Percentiles rank a stretch among this genome's conserved stretches.
phyloP scores from a whole-genome alignment of 2,329 filamentous ascomycete species.

The Metarhizium sp. region DNA sequence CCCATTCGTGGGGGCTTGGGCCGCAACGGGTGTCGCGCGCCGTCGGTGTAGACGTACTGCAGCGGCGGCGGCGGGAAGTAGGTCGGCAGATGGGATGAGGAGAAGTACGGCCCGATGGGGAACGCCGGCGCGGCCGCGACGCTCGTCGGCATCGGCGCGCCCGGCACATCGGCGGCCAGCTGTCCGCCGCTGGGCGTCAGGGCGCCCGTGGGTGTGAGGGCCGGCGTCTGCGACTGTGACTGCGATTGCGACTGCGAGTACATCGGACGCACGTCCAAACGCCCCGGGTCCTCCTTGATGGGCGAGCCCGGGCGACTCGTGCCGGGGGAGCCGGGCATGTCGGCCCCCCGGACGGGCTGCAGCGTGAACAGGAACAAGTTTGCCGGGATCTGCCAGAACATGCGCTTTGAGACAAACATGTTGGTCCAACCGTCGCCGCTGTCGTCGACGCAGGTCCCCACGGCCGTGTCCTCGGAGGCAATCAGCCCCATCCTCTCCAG shows the following conservation, averaged over 20 bases:
- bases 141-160: conserved; percentile 26
- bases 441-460: conserved; percentile 56
- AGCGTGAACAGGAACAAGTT: conserved; percentile 83
- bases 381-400: conserved; percentile 89
- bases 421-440: conserved; percentile 58
- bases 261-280: conserved; percentile 14
- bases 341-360: conserved; percentile 39
- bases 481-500: conserved; percentile 90
- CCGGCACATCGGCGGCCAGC: conserved; percentile 28
- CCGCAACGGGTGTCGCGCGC: conserved; percentile 74
- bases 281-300: background rate
- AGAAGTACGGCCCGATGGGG: conserved; percentile 63
- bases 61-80: conserved; percentile 80
- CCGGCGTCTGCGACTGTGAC: conserved; percentile 9
- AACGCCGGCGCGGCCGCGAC: conserved; percentile 25
- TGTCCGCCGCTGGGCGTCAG: conserved; percentile 7
- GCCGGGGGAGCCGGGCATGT: conserved; percentile 37
- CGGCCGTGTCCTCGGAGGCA: conserved; percentile 62
- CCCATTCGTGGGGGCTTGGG: conserved; percentile 85
- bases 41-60: conserved; percentile 71
- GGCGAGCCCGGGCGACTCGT: conserved; percentile 14
- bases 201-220: background rate
- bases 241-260: conserved; percentile 15
- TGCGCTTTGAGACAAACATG: conserved; percentile 73
- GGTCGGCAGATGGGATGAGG: conserved; percentile 76